Percentiles rank a stretch among this genome's conserved stretches.
Conservation (phyloP, 257 asterid genomes). For the Ilex aquifolium region DNA sequence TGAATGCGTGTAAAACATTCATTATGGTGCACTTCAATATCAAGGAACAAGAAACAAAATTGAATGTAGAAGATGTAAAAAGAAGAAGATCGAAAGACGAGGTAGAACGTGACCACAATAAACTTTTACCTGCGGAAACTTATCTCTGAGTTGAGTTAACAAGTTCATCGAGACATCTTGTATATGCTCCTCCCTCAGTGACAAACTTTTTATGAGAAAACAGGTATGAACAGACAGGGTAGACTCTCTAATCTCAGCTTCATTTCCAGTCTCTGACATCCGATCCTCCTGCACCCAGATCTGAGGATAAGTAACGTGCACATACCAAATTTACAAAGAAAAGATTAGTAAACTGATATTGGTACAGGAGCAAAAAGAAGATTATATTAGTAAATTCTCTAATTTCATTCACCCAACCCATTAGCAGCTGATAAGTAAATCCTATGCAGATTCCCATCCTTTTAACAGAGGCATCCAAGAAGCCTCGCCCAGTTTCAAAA, state of each 20-base stretch:
- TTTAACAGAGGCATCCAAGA: too few relatives aligned
- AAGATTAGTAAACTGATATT: conserved; percentile 5
- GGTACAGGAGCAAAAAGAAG: too few relatives aligned
- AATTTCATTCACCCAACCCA: too few relatives aligned
- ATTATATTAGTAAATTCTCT: too few relatives aligned
- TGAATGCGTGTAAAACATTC: conserved; percentile 29
- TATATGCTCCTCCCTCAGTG: conserved; percentile 91
- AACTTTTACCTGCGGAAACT: conserved; percentile 77
- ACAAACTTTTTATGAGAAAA: conserved; percentile 85
- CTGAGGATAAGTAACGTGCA: conserved; percentile 23
- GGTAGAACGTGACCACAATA: background rate
- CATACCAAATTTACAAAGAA: conserved; percentile 11
- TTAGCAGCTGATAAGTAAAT: too few relatives aligned
- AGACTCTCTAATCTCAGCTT: conserved; percentile 74
- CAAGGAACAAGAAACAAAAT: conserved; percentile 16
- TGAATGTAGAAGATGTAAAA: background rate
- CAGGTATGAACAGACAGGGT: conserved; percentile 85
- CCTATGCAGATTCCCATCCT: too few relatives aligned
- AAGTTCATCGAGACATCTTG: conserved; percentile 77
- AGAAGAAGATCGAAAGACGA: background rate
- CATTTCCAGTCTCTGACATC: conserved; percentile 76
- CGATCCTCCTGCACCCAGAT: conserved; percentile 69
- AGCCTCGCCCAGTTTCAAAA: too few relatives aligned
- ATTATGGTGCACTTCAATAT: conserved; percentile 16
- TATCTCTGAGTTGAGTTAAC: conserved; percentile 85